Percentiles rank a stretch among this genome's conserved stretches.
phyloP scores from a whole-genome alignment of 176 grass and related monocot species.

The Poa pratensis region DNA sequence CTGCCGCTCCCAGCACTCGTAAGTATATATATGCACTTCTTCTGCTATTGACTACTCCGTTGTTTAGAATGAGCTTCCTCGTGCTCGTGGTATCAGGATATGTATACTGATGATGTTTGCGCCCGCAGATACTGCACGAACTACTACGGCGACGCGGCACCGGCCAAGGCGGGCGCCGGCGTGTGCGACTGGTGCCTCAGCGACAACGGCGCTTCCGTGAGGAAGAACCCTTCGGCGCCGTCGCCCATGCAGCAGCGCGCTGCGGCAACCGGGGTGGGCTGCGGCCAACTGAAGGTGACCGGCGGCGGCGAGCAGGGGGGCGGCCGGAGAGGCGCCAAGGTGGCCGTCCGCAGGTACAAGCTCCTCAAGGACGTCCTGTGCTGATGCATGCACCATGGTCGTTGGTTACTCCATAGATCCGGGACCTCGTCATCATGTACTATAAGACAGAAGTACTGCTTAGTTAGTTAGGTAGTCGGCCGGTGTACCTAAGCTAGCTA shows the following conservation, averaged over 20 bases:
- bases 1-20: conserved; percentile 92
- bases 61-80: neutral
- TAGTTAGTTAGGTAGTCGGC: conserved; percentile 30
- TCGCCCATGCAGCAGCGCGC: conserved; percentile 19
- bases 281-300: conserved; percentile 35
- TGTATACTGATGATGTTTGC: neutral
- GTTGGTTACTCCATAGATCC: neutral
- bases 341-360: conserved; percentile 85
- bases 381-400: neutral
- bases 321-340: conserved; percentile 50
- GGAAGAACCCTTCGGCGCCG: conserved; percentile 6
- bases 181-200: conserved; percentile 96
- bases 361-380: conserved; percentile 94
- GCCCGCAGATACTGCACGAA: conserved; percentile 87
- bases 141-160: conserved; percentile 74
- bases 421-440: conserved; percentile 23
- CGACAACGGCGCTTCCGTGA: conserved; percentile 14
- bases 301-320: conserved; percentile 38
- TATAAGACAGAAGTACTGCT: neutral
- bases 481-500: conserved; percentile 2
- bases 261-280: neutral
- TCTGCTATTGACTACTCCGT: neutral
- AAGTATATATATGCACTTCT: neutral
- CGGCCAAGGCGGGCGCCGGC: conserved; percentile 40
- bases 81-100: neutral